These are phyloP conservation scores for Carex scoparia DNA, from an alignment of 176 grass and related monocot species.

Conservation along the genomic window DNA sequence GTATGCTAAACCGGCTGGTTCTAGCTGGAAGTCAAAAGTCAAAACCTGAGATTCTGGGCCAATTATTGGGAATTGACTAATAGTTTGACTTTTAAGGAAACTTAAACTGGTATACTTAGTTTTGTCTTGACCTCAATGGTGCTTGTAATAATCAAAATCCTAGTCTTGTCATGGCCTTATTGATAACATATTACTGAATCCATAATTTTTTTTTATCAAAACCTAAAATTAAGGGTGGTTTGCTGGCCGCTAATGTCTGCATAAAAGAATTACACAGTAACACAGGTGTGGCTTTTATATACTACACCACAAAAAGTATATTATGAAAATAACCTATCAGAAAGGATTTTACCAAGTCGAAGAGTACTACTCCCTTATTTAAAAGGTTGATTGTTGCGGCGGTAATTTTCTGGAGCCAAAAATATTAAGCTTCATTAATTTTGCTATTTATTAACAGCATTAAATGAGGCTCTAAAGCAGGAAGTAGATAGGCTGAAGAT, in stretches of 20 bases:
- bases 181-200: not conserved
- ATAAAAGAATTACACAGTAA: not conserved
- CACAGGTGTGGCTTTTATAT: not conserved
- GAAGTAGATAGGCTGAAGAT: constrained; percentile 92
- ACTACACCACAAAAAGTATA: not conserved
- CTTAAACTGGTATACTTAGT: not conserved
- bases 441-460: constrained; percentile 49
- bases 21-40: constrained; percentile 16
- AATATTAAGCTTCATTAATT: not conserved
- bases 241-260: not conserved
- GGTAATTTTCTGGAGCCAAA: not conserved
- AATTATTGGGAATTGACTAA: constrained; percentile 16
- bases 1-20: not conserved
- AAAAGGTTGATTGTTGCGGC: not conserved
- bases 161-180: constrained; percentile 4
- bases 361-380: not conserved
- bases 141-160: not conserved
- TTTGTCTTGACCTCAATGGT: not conserved
- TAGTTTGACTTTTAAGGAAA: constrained; percentile 8
- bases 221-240: not conserved
- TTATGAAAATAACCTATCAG: not conserved
- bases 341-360: not conserved
- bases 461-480: constrained; percentile 91
- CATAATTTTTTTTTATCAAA: not conserved
- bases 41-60: constrained; percentile 10